Percentiles rank a stretch among this genome's conserved stretches.
These are phyloP conservation scores for Delphinella strobiligena DNA, from an alignment of 2,329 filamentous ascomycete genomes.

Conservation along the genomic window DNA sequence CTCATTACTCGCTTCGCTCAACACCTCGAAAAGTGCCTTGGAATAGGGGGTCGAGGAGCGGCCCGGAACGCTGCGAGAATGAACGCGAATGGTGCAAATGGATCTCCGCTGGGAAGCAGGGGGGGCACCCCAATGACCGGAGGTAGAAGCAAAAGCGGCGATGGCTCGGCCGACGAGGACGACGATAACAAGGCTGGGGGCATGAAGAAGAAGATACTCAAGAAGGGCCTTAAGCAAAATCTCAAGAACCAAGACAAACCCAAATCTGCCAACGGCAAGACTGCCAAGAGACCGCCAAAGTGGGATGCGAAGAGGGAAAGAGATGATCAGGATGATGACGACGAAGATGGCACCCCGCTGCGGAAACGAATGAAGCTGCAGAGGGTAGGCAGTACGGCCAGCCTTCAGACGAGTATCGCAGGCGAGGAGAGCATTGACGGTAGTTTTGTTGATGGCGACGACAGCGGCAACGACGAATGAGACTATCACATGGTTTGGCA, in stretches of 20 bases:
- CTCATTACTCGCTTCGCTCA: conserved; percentile 49
- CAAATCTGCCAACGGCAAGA: conserved; percentile 15
- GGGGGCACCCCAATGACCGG: conserved; percentile 20
- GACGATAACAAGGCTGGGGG: conserved; percentile 19
- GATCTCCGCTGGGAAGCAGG: conserved; percentile 15
- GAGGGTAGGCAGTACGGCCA: conserved; percentile 22
- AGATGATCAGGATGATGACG: conserved; percentile 19
- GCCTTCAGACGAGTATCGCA: conserved; percentile 15
- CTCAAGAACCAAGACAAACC: conserved; percentile 19
- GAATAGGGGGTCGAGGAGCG: conserved; percentile 41
- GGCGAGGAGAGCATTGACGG: conserved; percentile 23
- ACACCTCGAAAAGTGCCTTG: conserved; percentile 49
- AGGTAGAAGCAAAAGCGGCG: conserved; percentile 15
- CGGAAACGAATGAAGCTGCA: conserved; percentile 26
- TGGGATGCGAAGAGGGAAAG: conserved; percentile 19
- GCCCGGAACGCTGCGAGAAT: conserved; percentile 36
- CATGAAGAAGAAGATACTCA: conserved; percentile 25
- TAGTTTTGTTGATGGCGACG: conserved; percentile 22
- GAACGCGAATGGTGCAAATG: conserved; percentile 16
- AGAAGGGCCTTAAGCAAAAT: conserved; percentile 33
- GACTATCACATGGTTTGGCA: too few relatives aligned
- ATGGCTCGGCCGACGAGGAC: conserved; percentile 11
- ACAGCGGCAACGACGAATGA: conserved; percentile 19
- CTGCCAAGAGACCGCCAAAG: conserved; percentile 15
- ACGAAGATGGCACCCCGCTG: conserved; percentile 18